phyloP scores from a whole-genome alignment of 768 basidiomycete species.

The Kwoniella botswanensis region DNA sequence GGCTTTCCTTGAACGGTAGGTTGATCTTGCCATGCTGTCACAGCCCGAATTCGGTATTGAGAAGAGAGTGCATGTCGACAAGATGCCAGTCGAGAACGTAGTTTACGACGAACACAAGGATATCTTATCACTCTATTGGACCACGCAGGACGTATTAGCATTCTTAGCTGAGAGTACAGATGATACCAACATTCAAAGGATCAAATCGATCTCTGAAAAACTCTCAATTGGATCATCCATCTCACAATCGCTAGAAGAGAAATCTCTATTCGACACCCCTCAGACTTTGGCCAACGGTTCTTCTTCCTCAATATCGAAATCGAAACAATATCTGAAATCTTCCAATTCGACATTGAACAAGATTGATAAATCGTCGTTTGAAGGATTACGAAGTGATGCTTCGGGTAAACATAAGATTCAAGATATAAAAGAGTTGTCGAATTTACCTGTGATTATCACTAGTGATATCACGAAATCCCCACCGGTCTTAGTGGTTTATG shows the following conservation, averaged over 20 bases:
- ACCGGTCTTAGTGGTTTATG: conserved; percentile 94
- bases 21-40: conserved; percentile 4
- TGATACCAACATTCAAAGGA: conserved; percentile 92
- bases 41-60: conserved; percentile 95
- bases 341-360: conserved; percentile 71
- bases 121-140: conserved; percentile 88
- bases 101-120: conserved; percentile 95
- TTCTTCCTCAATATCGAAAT: conserved; percentile 63
- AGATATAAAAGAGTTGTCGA: conserved; percentile 91
- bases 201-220: conserved; percentile 89
- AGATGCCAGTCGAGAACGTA: conserved; percentile 99
- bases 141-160: conserved; percentile 85
- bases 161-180: conserved; percentile 96
- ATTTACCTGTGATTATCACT: conserved; percentile 90
- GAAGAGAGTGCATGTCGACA: conserved; percentile 97
- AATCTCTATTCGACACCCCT: conserved; percentile 71
- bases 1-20: background rate
- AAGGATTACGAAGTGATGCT: conserved; percentile 70
- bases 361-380: conserved; percentile 71
- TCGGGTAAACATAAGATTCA: conserved; percentile 89
- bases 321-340: conserved; percentile 66
- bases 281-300: background rate
- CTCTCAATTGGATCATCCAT: conserved; percentile 65
- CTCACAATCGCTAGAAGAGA: conserved; percentile 81
- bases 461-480: conserved; percentile 95